phyloP scores from a whole-genome alignment of 257 asterid genomes.

The Fraxinus pennsylvanica region DNA sequence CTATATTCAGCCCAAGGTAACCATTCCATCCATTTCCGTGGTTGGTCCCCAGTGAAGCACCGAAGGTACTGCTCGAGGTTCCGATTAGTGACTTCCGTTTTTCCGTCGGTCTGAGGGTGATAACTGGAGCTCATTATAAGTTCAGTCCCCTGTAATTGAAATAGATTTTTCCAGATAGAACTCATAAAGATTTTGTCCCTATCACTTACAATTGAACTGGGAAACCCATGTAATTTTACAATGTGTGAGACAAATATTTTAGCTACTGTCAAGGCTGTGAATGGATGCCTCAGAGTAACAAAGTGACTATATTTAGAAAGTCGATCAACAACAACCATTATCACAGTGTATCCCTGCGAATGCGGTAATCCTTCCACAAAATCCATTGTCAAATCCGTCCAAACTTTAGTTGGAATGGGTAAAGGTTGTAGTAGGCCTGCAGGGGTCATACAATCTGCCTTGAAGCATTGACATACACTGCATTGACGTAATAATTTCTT shows the following conservation, averaged over 20 bases:
- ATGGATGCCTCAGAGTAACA: background rate
- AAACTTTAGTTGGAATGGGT: background rate
- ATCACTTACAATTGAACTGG: background rate
- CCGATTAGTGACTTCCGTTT: background rate
- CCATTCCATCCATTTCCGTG: conserved; percentile 8
- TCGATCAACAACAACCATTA: background rate
- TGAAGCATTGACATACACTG: background rate
- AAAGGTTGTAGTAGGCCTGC: background rate
- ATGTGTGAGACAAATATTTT: background rate
- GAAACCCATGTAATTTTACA: background rate
- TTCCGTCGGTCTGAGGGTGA: background rate
- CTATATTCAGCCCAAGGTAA: conserved; percentile 2
- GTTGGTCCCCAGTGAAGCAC: background rate
- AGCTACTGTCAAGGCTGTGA: background rate
- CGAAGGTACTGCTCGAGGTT: background rate
- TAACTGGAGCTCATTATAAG: background rate
- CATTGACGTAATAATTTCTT: background rate
- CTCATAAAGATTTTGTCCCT: background rate
- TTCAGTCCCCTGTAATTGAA: background rate
- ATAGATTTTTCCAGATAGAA: background rate
- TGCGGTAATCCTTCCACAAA: background rate
- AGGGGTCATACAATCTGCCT: background rate
- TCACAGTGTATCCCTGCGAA: background rate
- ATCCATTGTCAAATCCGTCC: background rate
- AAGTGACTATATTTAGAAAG: background rate